These are phyloP conservation scores for Aureobasidium pullulans DNA, from an alignment of 2,329 filamentous ascomycete genomes.

Conservation along the genomic window DNA sequence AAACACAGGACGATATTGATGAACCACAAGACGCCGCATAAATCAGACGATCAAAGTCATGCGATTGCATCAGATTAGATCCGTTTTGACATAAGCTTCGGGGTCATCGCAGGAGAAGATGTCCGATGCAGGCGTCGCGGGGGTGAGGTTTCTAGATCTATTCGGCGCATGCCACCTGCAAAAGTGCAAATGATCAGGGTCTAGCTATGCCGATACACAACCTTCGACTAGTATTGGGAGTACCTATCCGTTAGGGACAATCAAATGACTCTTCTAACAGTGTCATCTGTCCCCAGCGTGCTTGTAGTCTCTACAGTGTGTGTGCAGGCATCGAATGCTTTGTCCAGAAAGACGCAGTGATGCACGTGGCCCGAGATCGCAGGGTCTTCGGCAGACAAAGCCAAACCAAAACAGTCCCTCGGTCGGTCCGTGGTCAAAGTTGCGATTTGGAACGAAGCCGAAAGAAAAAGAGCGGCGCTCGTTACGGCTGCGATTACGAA, in stretches of 20 bases:
- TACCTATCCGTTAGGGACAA: too few species aligned
- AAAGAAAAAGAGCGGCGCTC: constrained; percentile 1
- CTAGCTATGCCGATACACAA: too few species aligned
- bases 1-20: not conserved
- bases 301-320: too few species aligned
- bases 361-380: not conserved
- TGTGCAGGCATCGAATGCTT: too few species aligned
- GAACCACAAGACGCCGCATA: not conserved
- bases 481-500: not conserved
- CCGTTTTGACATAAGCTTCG: not conserved
- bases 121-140: not conserved
- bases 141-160: too few species aligned
- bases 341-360: too few species aligned
- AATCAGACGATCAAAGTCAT: too few species aligned
- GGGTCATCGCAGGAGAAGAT: not conserved
- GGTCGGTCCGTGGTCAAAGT: not conserved
- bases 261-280: too few species aligned
- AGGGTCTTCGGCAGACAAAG: not conserved
- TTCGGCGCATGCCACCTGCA: too few species aligned
- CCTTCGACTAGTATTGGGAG: too few species aligned
- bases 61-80: not conserved
- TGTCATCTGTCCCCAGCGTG: too few species aligned
- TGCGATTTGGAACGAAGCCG: constrained; percentile 5
- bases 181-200: too few species aligned
- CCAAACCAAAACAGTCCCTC: not conserved